Conservation (phyloP, 1,284 basidiomycete genomes). For the Leccinum solheimii region DNA sequence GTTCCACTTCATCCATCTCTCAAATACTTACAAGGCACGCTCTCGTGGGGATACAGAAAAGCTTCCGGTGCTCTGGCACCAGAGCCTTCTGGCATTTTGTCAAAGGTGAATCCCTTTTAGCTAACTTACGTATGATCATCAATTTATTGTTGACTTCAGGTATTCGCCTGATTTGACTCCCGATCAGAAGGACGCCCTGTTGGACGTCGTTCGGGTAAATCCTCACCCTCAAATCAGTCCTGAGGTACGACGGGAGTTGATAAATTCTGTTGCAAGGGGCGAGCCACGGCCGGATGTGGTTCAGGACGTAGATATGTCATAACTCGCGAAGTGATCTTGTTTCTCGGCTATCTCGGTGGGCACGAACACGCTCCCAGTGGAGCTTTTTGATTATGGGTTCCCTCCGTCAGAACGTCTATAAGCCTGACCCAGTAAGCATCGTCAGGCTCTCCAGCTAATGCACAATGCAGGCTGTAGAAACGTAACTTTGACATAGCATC, state of each 20-base stretch:
- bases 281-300: slow-evolving; percentile 58
- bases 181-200: slow-evolving; percentile 96
- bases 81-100: slow-evolving; percentile 91
- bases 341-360: background rate
- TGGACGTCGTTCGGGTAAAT: slow-evolving; percentile 88
- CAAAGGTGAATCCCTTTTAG: slow-evolving; percentile 68
- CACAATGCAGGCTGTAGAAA: background rate
- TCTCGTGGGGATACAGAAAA: slow-evolving; percentile 66
- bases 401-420: background rate
- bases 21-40: slow-evolving; percentile 82
- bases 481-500: background rate
- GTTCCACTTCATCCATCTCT: slow-evolving; percentile 96
- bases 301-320: slow-evolving; percentile 61
- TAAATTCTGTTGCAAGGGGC: slow-evolving; percentile 71
- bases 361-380: too few species aligned
- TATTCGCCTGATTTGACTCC: slow-evolving; percentile 97
- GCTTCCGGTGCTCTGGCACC: slow-evolving; percentile 97
- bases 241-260: slow-evolving; percentile 88
- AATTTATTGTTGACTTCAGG: slow-evolving; percentile 41
- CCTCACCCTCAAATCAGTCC: slow-evolving; percentile 87
- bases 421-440: background rate
- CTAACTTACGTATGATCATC: background rate
- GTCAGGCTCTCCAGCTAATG: background rate
- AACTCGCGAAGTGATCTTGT: slow-evolving; percentile 1
- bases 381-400: slow-evolving; percentile 23